These are phyloP conservation scores for Rhodamnia argentea DNA, from an alignment of 345 rosid genomes.

Conservation along the genomic window DNA sequence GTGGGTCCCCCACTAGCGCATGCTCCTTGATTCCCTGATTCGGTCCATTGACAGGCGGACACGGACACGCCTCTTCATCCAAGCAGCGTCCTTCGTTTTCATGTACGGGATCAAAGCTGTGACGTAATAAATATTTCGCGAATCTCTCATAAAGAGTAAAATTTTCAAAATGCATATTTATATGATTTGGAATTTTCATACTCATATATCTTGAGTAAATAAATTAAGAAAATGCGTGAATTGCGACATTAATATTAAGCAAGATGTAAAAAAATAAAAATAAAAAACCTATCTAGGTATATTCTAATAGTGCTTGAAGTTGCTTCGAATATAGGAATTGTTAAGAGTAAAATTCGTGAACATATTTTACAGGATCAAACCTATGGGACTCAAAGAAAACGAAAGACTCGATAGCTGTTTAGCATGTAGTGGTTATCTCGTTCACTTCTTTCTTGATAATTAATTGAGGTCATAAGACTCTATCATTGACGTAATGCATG, in stretches of 20 bases:
- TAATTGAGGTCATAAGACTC: no score
- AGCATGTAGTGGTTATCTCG: no score
- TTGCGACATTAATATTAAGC: neutral
- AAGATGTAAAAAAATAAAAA: neutral
- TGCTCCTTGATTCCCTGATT: neutral
- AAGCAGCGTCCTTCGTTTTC: neutral
- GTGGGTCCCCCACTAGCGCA: neutral
- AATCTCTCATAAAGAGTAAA: neutral
- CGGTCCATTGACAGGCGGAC: neutral
- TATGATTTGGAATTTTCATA: neutral
- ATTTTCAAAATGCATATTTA: neutral
- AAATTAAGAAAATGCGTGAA: fast-evolving
- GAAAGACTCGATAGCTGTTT: no score
- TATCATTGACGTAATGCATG: neutral
- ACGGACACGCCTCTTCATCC: neutral
- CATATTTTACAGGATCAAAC: no score
- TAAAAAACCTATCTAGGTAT: neutral
- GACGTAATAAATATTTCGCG: neutral
- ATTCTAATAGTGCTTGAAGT: neutral
- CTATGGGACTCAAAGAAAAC: no score
- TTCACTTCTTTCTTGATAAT: no score
- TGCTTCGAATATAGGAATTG: no score
- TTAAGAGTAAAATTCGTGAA: no score
- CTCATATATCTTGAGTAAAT: neutral
- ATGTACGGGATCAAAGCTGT: neutral